phyloP scores from a whole-genome alignment of 2,329 filamentous ascomycete species.

The Apiospora sp. region DNA sequence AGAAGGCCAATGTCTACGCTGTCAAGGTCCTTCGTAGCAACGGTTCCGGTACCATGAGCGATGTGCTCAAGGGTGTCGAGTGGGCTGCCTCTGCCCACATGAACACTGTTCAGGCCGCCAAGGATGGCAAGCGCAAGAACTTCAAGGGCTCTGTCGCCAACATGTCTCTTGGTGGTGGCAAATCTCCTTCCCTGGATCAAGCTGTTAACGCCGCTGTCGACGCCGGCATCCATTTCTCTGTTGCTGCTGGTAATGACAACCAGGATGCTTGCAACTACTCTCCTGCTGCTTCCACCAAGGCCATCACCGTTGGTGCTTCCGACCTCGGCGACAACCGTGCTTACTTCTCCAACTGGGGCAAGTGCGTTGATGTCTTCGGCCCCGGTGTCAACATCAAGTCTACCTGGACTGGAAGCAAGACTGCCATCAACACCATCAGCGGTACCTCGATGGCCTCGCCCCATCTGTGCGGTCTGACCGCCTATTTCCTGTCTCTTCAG shows the following conservation, averaged over 20 bases:
- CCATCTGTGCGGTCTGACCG: slow-evolving; percentile 93
- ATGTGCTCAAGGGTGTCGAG: slow-evolving; percentile 98
- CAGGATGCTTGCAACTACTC: slow-evolving; percentile 99
- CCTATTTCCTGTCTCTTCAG: slow-evolving; percentile 98
- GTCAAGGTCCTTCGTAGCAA: slow-evolving; percentile 99
- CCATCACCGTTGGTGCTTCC: slow-evolving; percentile 94
- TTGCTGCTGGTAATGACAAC: slow-evolving; percentile 98
- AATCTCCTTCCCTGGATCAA: slow-evolving; percentile 88
- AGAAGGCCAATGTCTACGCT: slow-evolving; percentile 96
- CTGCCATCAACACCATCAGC: slow-evolving; percentile 98
- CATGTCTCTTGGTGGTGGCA: slow-evolving; percentile 99
- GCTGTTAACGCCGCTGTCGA: slow-evolving; percentile 94
- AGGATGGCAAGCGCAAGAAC: slow-evolving; percentile 89
- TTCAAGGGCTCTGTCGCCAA: slow-evolving; percentile 99
- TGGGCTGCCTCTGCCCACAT: slow-evolving; percentile 85
- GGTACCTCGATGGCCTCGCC: slow-evolving; percentile 99
- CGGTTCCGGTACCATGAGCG: slow-evolving; percentile 97
- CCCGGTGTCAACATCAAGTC: slow-evolving; percentile 96
- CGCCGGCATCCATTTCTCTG: slow-evolving; percentile 94
- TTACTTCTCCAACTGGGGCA: slow-evolving; percentile 99
- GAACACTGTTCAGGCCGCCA: slow-evolving; percentile 78
- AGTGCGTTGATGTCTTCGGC: slow-evolving; percentile 99
- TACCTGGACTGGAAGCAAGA: slow-evolving; percentile 97
- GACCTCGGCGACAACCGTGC: slow-evolving; percentile 94
- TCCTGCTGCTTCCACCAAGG: slow-evolving; percentile 88